Base-by-base conservation (phyloP, 352 stramenopile genomes). In the Phytophthora kernoviae region DNA sequence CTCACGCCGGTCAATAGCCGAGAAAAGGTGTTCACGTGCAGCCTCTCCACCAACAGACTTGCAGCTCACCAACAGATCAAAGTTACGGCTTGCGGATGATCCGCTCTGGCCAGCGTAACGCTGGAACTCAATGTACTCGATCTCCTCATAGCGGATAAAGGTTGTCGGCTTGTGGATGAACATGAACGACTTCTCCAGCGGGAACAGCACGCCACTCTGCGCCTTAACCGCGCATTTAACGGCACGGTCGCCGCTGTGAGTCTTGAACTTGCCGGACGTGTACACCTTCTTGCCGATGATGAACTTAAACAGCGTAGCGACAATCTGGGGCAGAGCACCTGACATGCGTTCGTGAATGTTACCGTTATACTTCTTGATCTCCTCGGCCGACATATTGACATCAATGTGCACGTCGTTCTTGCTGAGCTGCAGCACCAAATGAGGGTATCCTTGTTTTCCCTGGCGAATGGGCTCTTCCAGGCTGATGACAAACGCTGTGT, bases 121-220 rank as follows among this genome's bases (percentile, higher is more conserved):
- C 76, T 99, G 94, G 71, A 99, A 99, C 74, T 99, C 96, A 22
- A 99, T 96, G 66, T 90, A 98, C 67, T 98, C 93, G 45, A 99
- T 96, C 77, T 99, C 97, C 63, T 99, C 97, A 79, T 99, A 99
- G 54, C 93, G 91, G 75, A 99, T 98, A 59, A 99, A 91, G 20
- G 98, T 94, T 53, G 97, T 98, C 20, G 97, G 97, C 75, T 99
- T 99, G 86, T 99, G 96, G 68, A 99, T 99, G 70, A 99, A 99
- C 80, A 99, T 98, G 76, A 99, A 99, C 65, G 96, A 98, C 78
- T 97, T 99, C 62, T 99, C 96, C 12, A 99, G 76, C 27, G 96
- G 96, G 72, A 99, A 99, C 11, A 99, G 80, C 54, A 98, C 85
- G 21, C 97, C 97, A 62, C 97, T 97, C 71, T 98, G 98, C 21